Evolutionary conservation across 2,329 filamentous ascomycete species (phyloP).

Genomic region (Graphilbum sp.): DNA sequence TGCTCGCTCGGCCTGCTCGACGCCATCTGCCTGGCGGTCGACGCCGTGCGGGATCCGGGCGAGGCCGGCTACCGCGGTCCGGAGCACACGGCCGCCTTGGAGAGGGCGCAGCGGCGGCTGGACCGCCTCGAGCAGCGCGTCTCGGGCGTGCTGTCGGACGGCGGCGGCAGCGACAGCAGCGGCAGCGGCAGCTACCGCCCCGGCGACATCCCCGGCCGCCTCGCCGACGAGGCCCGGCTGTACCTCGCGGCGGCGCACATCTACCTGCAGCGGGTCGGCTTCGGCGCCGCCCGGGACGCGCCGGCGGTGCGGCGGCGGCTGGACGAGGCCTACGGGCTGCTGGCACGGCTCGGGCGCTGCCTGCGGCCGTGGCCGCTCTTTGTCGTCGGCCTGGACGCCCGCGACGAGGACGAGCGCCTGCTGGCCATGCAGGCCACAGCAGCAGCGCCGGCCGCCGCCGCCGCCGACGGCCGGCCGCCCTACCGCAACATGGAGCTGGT

Average conservation of each 20-base stretch:
- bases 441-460: no score
- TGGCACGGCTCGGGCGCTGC: background rate
- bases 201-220: no score
- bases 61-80: background rate
- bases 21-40: conserved; percentile 7
- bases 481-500: no score
- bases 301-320: background rate
- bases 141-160: no score
- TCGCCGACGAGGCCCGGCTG: background rate
- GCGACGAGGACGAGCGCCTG: background rate
- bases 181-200: no score
- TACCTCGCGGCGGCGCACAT: background rate
- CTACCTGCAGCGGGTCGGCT: background rate
- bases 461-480: no score
- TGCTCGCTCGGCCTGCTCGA: conserved; percentile 10
- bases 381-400: background rate
- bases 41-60: conserved; percentile 4
- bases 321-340: background rate
- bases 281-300: background rate
- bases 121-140: no score
- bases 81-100: background rate
- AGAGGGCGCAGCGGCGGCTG: no score
- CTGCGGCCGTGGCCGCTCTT: background rate
- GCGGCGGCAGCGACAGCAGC: no score
- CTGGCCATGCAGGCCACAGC: no score